These are phyloP conservation scores for Fusarium subtropicale DNA, from an alignment of 2,329 filamentous ascomycete species.

Conservation along the genomic window DNA sequence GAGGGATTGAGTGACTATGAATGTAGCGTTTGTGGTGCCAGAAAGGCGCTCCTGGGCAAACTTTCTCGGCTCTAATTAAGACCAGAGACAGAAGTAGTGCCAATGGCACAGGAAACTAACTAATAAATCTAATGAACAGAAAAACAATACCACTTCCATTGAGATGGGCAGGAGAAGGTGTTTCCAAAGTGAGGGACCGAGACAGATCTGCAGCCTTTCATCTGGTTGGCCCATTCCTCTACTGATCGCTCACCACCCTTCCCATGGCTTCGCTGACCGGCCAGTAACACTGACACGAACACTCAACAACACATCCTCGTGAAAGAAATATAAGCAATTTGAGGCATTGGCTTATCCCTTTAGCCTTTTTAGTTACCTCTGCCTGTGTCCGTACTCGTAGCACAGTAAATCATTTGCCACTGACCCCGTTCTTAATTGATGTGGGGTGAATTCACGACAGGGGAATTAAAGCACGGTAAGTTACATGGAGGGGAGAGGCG, in stretches of 20 bases:
- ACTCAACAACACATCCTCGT: conserved; percentile 2
- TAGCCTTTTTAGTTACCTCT: not conserved
- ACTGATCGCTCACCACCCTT: conserved; percentile 27
- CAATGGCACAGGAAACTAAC: conserved; percentile 10
- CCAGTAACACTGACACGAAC: conserved; percentile 9
- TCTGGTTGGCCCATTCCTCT: conserved; percentile 22
- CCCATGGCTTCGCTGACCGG: conserved; percentile 21
- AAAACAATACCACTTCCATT: conserved; percentile 20
- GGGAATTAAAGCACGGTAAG: conserved; percentile 31
- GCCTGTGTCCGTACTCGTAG: not conserved
- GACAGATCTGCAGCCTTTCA: conserved; percentile 42
- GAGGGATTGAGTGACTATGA: not conserved
- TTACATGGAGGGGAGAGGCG: conserved; percentile 34
- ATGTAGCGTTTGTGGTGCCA: not conserved
- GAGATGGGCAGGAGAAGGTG: conserved; percentile 19
- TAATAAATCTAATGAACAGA: not conserved
- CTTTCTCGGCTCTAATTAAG: not conserved
- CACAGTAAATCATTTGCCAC: conserved; percentile 35
- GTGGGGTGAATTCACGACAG: conserved; percentile 40
- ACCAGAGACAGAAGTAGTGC: not conserved
- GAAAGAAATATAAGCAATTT: conserved; percentile 13
- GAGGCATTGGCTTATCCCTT: conserved; percentile 7
- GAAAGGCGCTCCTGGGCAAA: not conserved
- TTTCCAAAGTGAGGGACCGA: conserved; percentile 19
- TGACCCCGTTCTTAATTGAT: conserved; percentile 30